Evolutionary conservation across 2,329 filamentous ascomycete species (phyloP).

Genomic region (Xylaria sp.): DNA sequence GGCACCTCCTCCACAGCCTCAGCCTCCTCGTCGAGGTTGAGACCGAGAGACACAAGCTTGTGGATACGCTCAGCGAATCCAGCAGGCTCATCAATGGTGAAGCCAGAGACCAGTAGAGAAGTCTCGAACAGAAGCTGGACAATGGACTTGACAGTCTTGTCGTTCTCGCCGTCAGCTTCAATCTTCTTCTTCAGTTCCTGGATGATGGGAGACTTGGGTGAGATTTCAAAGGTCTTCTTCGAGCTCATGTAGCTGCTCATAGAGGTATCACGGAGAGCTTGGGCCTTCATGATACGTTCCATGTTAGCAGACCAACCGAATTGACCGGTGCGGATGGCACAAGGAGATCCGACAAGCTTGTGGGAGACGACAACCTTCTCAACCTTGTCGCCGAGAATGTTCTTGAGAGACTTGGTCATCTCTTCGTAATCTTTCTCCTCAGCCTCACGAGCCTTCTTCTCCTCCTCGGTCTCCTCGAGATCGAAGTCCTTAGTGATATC

Average conservation of each 20-base stretch:
- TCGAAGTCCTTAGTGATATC: constrained; percentile 99
- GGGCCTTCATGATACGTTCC: constrained; percentile 99
- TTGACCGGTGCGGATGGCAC: constrained; percentile 98
- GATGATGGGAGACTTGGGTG: constrained; percentile 97
- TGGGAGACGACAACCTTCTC: constrained; percentile 99
- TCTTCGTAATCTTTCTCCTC: constrained; percentile 99
- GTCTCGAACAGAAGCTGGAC: constrained; percentile 99
- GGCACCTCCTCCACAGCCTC: constrained; percentile 75
- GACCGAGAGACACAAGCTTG: constrained; percentile 97
- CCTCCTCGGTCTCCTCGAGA: constrained; percentile 99
- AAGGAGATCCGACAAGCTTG: constrained; percentile 94
- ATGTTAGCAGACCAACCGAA: constrained; percentile 99
- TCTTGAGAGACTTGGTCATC: constrained; percentile 97
- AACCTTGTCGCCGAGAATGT: constrained; percentile 98
- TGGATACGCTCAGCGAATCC: constrained; percentile 99
- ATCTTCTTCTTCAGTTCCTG: constrained; percentile 99
- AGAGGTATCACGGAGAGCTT: constrained; percentile 98
- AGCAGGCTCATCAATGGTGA: constrained; percentile 99
- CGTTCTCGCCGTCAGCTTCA: constrained; percentile 95
- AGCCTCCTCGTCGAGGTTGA: constrained; percentile 96
- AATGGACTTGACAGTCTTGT: constrained; percentile 99
- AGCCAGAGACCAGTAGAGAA: constrained; percentile 96
- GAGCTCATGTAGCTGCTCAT: constrained; percentile 99
- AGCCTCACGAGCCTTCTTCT: constrained; percentile 94
- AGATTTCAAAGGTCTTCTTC: constrained; percentile 99